These are phyloP conservation scores for Globisporangium echinulatum DNA, from an alignment of 352 stramenopile species.

Conservation along the genomic window DNA sequence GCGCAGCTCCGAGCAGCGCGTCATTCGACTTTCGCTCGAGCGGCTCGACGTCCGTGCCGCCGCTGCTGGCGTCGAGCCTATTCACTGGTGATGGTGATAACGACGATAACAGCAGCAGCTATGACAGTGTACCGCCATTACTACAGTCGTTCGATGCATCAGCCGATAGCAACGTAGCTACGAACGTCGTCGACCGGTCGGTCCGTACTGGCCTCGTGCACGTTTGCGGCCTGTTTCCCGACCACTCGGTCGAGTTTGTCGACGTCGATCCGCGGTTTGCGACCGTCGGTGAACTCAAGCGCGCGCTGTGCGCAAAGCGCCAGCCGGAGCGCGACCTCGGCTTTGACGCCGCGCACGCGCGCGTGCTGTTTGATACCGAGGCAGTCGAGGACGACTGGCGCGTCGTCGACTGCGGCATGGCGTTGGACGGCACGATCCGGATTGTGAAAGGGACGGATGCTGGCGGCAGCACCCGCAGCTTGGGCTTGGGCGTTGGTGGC, in stretches of 20 bases:
- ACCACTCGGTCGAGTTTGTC: slow-evolving; percentile 77
- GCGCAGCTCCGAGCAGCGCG: slow-evolving; percentile 16
- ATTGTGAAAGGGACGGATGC: slow-evolving; percentile 37
- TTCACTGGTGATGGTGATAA: background rate
- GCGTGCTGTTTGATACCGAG: slow-evolving; percentile 73
- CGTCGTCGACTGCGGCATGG: slow-evolving; percentile 74
- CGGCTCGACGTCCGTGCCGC: slow-evolving; percentile 2
- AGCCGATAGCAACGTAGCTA: background rate
- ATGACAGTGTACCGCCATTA: too few species aligned
- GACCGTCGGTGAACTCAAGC: slow-evolving; percentile 68
- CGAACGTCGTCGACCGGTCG: slow-evolving; percentile 36
- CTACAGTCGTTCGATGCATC: too few species aligned
- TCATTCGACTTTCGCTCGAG: slow-evolving; percentile 32
- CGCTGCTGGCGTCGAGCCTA: slow-evolving; percentile 2
- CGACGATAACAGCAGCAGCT: too few species aligned
- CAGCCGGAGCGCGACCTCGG: slow-evolving; percentile 33
- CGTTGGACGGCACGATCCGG: slow-evolving; percentile 62
- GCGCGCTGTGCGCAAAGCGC: slow-evolving; percentile 51
- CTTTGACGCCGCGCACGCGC: slow-evolving; percentile 34
- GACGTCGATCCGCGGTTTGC: slow-evolving; percentile 68
- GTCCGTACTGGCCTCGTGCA: slow-evolving; percentile 56
- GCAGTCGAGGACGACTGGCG: slow-evolving; percentile 75
- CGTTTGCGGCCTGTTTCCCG: slow-evolving; percentile 76
- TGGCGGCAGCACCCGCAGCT: slow-evolving; percentile 1
- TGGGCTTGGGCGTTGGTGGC: background rate